Conservation (phyloP, 2,329 filamentous ascomycete genomes). For the Hysterium pulicare region DNA sequence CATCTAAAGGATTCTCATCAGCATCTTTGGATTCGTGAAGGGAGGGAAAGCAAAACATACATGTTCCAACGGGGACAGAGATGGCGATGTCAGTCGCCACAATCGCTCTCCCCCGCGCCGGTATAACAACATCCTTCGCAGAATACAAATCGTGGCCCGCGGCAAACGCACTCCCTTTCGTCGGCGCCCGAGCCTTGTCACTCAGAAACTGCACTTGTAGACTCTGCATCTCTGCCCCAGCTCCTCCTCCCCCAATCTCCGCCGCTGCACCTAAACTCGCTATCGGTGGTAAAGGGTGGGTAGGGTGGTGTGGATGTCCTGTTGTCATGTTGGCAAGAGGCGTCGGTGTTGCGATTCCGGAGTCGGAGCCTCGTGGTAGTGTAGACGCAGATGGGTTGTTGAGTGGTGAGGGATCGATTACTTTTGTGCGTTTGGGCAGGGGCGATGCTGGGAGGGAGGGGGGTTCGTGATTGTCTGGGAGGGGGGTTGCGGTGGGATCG, state of each 20-base stretch:
- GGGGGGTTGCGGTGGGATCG: conserved; percentile 20
- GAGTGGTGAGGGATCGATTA: conserved; percentile 43
- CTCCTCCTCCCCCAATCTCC: conserved; percentile 6
- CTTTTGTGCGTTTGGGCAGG: conserved; percentile 76
- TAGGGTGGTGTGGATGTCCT: conserved; percentile 11
- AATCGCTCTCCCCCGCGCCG: conserved; percentile 76
- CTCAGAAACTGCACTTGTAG: conserved; percentile 88
- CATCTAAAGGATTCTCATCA: conserved; percentile 67
- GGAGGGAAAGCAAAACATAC: conserved; percentile 50
- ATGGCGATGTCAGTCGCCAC: conserved; percentile 91
- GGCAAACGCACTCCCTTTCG: conserved; percentile 81
- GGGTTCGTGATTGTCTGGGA: conserved; percentile 28
- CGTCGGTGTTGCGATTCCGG: conserved; percentile 35
- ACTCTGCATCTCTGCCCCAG: conserved; percentile 48
- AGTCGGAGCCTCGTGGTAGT: conserved; percentile 27
- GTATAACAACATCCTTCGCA: conserved; percentile 69
- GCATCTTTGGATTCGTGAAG: background rate
- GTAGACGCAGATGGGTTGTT: conserved; percentile 21
- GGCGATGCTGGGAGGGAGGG: conserved; percentile 68
- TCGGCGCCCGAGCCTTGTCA: conserved; percentile 74
- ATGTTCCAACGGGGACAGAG: conserved; percentile 85
- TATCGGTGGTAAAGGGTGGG: conserved; percentile 2
- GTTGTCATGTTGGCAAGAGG: conserved; percentile 19
- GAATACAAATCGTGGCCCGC: conserved; percentile 94
- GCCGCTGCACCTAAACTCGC: conserved; percentile 24